phyloP scores from a whole-genome alignment of 176 grass and related monocot genomes.

The Stipa capillata region DNA sequence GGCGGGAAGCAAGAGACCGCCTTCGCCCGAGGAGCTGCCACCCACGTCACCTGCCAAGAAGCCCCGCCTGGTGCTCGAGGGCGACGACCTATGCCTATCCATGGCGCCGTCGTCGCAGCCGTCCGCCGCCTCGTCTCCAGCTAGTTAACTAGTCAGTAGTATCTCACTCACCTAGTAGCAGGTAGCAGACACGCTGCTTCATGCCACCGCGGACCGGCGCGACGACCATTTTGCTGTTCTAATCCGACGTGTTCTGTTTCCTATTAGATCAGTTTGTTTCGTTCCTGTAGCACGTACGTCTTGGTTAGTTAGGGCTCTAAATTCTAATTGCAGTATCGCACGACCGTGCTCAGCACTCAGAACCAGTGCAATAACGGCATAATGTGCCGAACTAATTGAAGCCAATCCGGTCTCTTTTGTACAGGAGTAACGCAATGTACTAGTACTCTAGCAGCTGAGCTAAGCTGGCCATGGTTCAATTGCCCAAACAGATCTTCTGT shows the following conservation, averaged over 20 bases:
- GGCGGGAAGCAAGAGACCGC: constrained; percentile 40
- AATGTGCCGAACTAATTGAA: constrained; percentile 1
- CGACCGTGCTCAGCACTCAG: background rate
- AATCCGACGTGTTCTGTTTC: constrained; percentile 19
- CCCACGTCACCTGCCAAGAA: constrained; percentile 54
- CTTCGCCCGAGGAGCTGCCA: constrained; percentile 25
- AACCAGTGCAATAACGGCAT: too few relatives aligned
- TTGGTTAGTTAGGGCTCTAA: constrained; percentile 22
- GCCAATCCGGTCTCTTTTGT: constrained; percentile 16
- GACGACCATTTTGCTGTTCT: constrained; percentile 20
- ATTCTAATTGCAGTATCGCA: constrained; percentile 16
- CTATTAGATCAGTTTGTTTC: background rate
- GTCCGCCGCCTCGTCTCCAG: constrained; percentile 33
- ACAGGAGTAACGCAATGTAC: constrained; percentile 9
- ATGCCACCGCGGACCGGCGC: background rate
- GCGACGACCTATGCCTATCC: constrained; percentile 47
- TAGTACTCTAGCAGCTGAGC: background rate
- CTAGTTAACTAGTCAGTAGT: background rate
- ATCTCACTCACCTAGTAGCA: background rate
- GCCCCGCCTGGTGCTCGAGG: constrained; percentile 39
- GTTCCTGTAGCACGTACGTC: too few relatives aligned
- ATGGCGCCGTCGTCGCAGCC: constrained; percentile 29
- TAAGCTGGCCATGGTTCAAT: background rate
- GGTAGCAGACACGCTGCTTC: background rate
- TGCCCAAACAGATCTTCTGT: constrained; percentile 22